These are phyloP conservation scores for Mycena indigotica DNA, from an alignment of 768 basidiomycete genomes.

Conservation along the genomic window DNA sequence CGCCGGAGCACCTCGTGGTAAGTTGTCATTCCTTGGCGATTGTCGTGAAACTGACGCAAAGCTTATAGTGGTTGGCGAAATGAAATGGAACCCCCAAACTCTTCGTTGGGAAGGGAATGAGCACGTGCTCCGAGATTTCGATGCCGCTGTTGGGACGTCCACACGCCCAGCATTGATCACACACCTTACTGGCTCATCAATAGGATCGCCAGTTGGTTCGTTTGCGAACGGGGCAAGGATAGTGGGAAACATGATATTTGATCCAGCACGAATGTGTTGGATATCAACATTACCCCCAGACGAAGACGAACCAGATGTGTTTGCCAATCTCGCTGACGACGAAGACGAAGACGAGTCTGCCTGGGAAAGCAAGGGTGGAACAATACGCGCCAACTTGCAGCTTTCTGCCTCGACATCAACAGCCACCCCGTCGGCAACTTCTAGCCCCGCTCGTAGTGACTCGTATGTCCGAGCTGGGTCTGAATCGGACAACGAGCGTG, in stretches of 20 bases:
- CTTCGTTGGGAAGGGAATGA: constrained; percentile 99
- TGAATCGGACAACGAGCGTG: constrained; percentile 77
- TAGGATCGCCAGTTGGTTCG: constrained; percentile 76
- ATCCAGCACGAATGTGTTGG: constrained; percentile 94
- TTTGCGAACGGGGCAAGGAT: constrained; percentile 80
- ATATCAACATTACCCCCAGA: constrained; percentile 82
- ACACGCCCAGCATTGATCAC: constrained; percentile 95
- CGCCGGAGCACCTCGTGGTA: constrained; percentile 71
- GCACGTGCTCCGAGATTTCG: constrained; percentile 86
- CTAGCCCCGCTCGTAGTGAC: constrained; percentile 62
- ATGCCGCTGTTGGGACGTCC: constrained; percentile 77
- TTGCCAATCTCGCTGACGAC: constrained; percentile 89
- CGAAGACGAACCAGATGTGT: constrained; percentile 95
- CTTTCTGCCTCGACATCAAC: constrained; percentile 33
- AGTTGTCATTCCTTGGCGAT: constrained; percentile 23
- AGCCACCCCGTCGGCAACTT: constrained; percentile 40
- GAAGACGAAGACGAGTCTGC: constrained; percentile 86
- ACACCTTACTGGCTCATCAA: constrained; percentile 85
- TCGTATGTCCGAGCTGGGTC: constrained; percentile 62
- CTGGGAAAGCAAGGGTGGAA: constrained; percentile 76
- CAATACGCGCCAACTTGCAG: constrained; percentile 68
- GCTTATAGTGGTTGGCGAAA: constrained; percentile 84
- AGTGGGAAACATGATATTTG: constrained; percentile 98
- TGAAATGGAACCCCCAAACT: constrained; percentile 93
- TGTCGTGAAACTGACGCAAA: constrained; percentile 15